These are phyloP conservation scores for Botrytis fragariae DNA, from an alignment of 2,329 filamentous ascomycete genomes.

Conservation along the genomic window DNA sequence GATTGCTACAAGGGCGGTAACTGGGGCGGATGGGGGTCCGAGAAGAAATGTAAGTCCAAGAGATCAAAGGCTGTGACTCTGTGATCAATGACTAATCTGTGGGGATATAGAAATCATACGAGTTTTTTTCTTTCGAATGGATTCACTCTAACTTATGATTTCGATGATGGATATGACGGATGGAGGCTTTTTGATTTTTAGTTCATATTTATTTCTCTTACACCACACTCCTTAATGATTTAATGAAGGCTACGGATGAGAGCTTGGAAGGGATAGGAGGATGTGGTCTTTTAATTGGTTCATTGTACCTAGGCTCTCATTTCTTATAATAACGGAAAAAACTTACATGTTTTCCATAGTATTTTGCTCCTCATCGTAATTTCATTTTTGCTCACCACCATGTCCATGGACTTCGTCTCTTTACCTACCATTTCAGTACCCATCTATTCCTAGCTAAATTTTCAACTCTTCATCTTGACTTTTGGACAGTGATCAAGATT, in stretches of 20 bases:
- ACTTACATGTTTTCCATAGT: background rate
- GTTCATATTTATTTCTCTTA: background rate
- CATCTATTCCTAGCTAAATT: background rate
- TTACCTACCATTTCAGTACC: background rate
- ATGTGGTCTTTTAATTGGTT: background rate
- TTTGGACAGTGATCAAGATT: background rate
- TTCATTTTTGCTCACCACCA: background rate
- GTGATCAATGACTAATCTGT: background rate
- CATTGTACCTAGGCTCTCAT: background rate
- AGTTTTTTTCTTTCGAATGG: background rate
- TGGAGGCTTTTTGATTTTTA: background rate
- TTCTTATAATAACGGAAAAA: background rate
- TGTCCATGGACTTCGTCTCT: background rate
- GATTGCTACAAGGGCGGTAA: slow-evolving; percentile 6
- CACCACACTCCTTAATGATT: background rate
- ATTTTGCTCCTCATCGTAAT: background rate
- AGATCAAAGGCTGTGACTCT: background rate
- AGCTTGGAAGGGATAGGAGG: background rate
- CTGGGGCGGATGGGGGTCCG: slow-evolving; percentile 4
- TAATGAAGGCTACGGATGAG: background rate
- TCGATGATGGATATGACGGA: background rate
- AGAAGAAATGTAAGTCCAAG: slow-evolving; percentile 1
- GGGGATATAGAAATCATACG: background rate
- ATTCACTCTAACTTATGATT: background rate
- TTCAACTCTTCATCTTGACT: background rate